Conservation (phyloP, 176 grass and related monocot species). For the Zoysia pacifica region DNA sequence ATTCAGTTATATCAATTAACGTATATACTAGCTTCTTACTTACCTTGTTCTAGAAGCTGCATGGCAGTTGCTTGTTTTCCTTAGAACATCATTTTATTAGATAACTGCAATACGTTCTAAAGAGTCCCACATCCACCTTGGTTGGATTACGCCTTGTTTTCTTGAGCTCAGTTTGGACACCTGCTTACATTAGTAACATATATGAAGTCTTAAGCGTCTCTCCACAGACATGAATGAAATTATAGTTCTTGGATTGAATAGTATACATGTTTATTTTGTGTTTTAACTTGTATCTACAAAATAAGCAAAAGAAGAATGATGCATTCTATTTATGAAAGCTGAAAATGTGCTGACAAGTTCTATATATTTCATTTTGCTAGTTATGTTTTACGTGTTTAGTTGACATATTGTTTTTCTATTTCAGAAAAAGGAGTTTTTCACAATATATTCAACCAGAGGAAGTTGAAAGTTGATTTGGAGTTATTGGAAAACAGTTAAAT, state of each 20-base stretch:
- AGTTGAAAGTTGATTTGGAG: neutral
- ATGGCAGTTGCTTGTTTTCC: neutral
- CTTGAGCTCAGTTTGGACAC: too few relatives aligned
- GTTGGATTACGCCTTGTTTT: neutral
- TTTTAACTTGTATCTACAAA: too few relatives aligned
- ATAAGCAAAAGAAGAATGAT: too few relatives aligned
- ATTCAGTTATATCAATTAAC: neutral
- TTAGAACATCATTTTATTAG: neutral
- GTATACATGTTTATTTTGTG: too few relatives aligned
- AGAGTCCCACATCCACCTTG: neutral
- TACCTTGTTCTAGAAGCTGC: constrained; percentile 34
- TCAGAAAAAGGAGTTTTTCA: constrained; percentile 17
- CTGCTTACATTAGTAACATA: too few relatives aligned
- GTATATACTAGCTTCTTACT: constrained; percentile 9
- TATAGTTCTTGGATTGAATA: too few relatives aligned
- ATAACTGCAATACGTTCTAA: neutral
- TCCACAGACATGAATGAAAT: too few relatives aligned
- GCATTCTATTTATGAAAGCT: too few relatives aligned
- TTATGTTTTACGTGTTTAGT: constrained; percentile 3
- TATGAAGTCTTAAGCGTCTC: too few relatives aligned
- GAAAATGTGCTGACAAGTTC: neutral
- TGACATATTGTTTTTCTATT: constrained; percentile 25
- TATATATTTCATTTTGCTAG: constrained; percentile 16
- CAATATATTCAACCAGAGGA: constrained; percentile 28
- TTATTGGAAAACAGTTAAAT: constrained; percentile 15